Evolutionary conservation across 1,284 basidiomycete genomes (phyloP), one percentile per base, ranked within the genome.

Genomic region (Ustilago esculenta): DNA sequence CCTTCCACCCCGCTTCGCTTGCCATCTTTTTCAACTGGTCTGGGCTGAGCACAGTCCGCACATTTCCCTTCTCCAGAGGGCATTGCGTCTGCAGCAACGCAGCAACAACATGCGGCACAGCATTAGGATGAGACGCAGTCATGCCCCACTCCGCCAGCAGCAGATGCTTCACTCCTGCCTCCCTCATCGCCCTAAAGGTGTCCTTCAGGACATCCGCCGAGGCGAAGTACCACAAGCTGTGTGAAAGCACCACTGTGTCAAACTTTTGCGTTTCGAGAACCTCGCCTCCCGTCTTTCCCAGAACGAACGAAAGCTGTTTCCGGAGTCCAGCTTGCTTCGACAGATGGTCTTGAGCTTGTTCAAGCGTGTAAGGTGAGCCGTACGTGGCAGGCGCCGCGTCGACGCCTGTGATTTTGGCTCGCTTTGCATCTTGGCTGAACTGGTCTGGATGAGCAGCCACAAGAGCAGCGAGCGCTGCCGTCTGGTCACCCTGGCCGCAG

Each of bases 101-200:
- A 1, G 60, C 25, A 5, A 64, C 36, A 4, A 64, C 49, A 20
- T 64, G 60, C 0, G 60, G 60, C 15, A 53, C 15, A n/a, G 60
- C 43, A 14, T 52, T 20, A 0, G 53, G 49, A 33, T 64, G 48
- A 5, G 60, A 64, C 5, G 48, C 53, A 2, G 53, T 39, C 49
- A 64, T 40, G 1, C 48, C 60, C 60, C 60, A 64, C 29, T 64
- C 60, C 20, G 60, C 53, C 2, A 64, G 35, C 34, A 64, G 30
- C 3, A 64, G 53, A 32, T 48, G 39, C 23, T 64, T 63, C 17
- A 63, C 52, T 0, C 59, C 52, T 0, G 59, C 59, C 15, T 55
- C 14, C 18, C 32, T 39, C 21, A 51, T 46, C 33, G 52, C 36
- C 23, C 12, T 7, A 21, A 63, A 55, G 0, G 52, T 63, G 9